phyloP scores from a whole-genome alignment of 1,284 basidiomycete genomes.

The Rhizoctonia solani region DNA sequence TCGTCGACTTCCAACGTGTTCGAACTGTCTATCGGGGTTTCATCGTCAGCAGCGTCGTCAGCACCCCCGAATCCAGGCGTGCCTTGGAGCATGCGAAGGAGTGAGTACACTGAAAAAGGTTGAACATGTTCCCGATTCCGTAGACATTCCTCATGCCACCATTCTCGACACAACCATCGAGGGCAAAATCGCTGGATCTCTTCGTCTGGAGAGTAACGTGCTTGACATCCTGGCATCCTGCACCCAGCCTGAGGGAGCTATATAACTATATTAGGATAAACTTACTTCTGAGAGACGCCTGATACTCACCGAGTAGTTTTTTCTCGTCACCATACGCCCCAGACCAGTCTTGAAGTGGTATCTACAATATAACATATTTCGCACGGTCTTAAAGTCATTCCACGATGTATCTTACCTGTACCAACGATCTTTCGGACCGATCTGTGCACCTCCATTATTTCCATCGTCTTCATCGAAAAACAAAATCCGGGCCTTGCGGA shows the following conservation, averaged over 20 bases:
- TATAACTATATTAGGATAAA: not conserved
- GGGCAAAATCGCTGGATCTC: constrained; percentile 6
- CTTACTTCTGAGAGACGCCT: too few relatives aligned
- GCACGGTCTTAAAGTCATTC: not conserved
- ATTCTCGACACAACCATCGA: not conserved
- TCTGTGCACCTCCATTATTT: not conserved
- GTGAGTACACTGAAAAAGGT: not conserved
- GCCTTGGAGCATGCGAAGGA: not conserved
- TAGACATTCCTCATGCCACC: constrained; percentile 13
- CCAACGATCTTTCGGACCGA: not conserved
- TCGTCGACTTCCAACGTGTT: too few relatives aligned
- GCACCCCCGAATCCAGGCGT: not conserved
- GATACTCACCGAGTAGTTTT: too few relatives aligned
- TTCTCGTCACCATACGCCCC: not conserved
- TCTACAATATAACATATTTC: not conserved
- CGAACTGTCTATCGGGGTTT: too few relatives aligned
- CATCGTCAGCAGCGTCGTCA: too few relatives aligned
- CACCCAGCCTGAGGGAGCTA: constrained; percentile 22
- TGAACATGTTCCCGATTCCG: not conserved
- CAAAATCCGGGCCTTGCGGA: not conserved
- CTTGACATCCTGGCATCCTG: not conserved
- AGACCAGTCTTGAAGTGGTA: not conserved
- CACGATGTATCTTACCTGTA: not conserved
- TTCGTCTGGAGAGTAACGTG: constrained; percentile 7
- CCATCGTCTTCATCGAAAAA: constrained; percentile 26